Evolutionary conservation across 257 asterid genomes (phyloP).

Genomic region (Cordia subcordata): DNA sequence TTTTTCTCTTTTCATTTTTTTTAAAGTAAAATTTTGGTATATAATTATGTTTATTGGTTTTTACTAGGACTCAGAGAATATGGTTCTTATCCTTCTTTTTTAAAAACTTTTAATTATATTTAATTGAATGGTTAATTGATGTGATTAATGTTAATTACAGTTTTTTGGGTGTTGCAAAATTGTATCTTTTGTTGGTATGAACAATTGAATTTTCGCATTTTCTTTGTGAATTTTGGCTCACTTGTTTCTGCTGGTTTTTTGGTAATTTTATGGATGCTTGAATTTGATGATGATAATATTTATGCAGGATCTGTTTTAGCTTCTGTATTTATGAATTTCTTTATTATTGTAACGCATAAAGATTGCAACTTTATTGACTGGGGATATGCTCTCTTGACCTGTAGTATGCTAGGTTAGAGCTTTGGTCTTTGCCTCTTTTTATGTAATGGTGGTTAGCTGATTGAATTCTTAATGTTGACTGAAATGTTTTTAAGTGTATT

Average conservation of each 20-base stretch:
- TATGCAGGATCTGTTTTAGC: constrained; percentile 14
- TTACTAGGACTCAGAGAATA: constrained; percentile 33
- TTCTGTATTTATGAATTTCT: constrained; percentile 13
- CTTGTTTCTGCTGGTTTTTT: constrained; percentile 13
- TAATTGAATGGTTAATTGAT: constrained; percentile 18
- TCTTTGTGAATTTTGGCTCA: neutral
- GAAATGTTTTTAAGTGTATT: no score
- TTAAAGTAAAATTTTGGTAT: neutral
- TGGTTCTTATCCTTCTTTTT: constrained; percentile 12
- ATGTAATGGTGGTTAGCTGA: neutral
- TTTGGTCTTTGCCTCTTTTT: neutral
- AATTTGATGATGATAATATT: constrained; percentile 32
- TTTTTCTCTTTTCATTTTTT: neutral
- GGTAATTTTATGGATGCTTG: constrained; percentile 14
- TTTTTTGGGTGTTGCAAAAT: constrained; percentile 6
- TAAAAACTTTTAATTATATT: constrained; percentile 3
- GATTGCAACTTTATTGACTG: constrained; percentile 15
- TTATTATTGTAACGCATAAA: constrained; percentile 7
- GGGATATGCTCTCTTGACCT: neutral
- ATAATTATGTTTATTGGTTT: constrained; percentile 34
- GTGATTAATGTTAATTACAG: constrained; percentile 18
- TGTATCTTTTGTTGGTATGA: constrained; percentile 19
- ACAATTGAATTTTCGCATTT: constrained; percentile 33
- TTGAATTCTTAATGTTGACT: no score
- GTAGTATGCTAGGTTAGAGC: neutral